Conservation (phyloP, 1,139 yeast genomes). For the Debaryomyces subglobosus region DNA sequence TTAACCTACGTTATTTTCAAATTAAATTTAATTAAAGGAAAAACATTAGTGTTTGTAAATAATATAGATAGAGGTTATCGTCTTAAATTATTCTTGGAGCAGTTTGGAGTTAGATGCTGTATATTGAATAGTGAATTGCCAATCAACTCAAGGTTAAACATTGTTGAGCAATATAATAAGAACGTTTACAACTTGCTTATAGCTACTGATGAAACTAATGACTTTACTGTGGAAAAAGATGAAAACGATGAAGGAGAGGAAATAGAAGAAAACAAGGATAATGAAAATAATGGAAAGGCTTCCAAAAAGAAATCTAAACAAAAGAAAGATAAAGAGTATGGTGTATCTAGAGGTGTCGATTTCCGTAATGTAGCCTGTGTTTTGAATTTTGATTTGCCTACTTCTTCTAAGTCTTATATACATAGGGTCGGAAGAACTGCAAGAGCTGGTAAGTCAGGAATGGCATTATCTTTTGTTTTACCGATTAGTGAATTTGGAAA, state of each 20-base stretch:
- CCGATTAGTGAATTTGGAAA: conserved; percentile 84
- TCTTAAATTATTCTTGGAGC: conserved; percentile 86
- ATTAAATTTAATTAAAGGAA: conserved; percentile 85
- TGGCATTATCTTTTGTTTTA: conserved; percentile 90
- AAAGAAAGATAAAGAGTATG: conserved; percentile 73
- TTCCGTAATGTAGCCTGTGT: conserved; percentile 97
- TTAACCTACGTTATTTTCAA: conserved; percentile 91
- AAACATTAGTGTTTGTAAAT: conserved; percentile 88
- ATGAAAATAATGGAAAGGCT: conserved; percentile 20
- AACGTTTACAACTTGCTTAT: conserved; percentile 84
- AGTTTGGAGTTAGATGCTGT: conserved; percentile 89
- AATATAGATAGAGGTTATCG: conserved; percentile 95
- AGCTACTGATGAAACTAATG: conserved; percentile 91
- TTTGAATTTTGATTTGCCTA: conserved; percentile 90
- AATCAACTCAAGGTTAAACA: conserved; percentile 87
- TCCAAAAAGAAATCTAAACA: conserved; percentile 34
- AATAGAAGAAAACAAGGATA: conserved; percentile 18
- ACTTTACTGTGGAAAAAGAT: conserved; percentile 50
- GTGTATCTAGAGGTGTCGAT: conserved; percentile 97
- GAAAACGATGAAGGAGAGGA: conserved; percentile 49
- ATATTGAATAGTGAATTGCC: conserved; percentile 93
- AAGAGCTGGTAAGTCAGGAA: conserved; percentile 94
- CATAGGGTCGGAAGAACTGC: conserved; percentile 98
- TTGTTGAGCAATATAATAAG: conserved; percentile 93
- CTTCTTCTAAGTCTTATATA: conserved; percentile 84